phyloP scores from a whole-genome alignment of 2,329 filamentous ascomycete species.

The Lachnellula occidentalis region DNA sequence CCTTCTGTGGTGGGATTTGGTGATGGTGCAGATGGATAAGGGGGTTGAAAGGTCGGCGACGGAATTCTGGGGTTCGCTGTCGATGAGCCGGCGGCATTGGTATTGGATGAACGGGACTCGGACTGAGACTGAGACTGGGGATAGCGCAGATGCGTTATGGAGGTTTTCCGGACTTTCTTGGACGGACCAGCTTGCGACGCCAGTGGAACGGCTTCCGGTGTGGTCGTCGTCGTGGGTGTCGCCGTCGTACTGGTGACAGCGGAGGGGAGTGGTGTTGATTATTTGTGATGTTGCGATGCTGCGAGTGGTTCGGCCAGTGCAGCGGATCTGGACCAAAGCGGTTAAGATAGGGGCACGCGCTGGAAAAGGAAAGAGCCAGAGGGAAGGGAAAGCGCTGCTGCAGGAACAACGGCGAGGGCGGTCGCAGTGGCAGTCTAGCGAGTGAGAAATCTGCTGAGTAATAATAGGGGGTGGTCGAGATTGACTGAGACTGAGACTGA shows the following conservation, averaged over 20 bases:
- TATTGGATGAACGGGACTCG: slow-evolving; percentile 4
- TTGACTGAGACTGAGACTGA: background rate
- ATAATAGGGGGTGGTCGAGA: no score
- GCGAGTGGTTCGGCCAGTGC: background rate
- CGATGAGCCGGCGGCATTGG: slow-evolving; percentile 16
- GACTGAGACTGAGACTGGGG: background rate
- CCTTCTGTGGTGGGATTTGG: slow-evolving; percentile 10
- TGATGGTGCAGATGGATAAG: slow-evolving; percentile 22
- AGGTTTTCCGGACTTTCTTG: slow-evolving; percentile 13
- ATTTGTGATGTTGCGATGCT: background rate
- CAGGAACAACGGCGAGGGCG: background rate
- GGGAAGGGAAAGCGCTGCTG: background rate
- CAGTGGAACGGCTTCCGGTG: slow-evolving; percentile 23
- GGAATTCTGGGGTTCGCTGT: slow-evolving; percentile 1
- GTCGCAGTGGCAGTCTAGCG: background rate
- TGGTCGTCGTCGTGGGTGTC: slow-evolving; percentile 15
- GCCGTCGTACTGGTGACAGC: slow-evolving; percentile 3
- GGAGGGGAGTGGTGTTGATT: background rate
- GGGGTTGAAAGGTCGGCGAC: slow-evolving; percentile 24
- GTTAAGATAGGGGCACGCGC: background rate
- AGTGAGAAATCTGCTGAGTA: background rate
- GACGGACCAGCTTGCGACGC: slow-evolving; percentile 25
- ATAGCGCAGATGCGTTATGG: slow-evolving; percentile 11
- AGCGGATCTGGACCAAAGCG: background rate
- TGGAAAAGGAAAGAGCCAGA: background rate